Evolutionary conservation across 441 rosid species (phyloP).

Genomic region (Biscutella laevigata): DNA sequence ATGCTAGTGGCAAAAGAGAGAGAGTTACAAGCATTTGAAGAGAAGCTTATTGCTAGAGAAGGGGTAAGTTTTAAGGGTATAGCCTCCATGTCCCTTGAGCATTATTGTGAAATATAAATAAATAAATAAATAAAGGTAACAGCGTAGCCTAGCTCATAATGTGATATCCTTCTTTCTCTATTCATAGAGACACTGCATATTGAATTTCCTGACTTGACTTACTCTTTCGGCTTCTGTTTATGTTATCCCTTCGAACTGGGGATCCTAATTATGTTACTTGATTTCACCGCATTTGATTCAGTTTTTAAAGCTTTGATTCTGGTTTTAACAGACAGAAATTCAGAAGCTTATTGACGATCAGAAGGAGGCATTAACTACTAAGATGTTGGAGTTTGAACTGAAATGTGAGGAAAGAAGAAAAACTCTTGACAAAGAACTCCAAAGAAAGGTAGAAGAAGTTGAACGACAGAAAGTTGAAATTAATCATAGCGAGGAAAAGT

Average conservation of each 20-base stretch:
- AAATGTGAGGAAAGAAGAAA: conserved; percentile 52
- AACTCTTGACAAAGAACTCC: conserved; percentile 53
- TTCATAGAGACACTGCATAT: background rate
- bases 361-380: conserved; percentile 39
- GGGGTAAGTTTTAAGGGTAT: conserved; percentile 42
- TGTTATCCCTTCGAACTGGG: background rate
- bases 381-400: conserved; percentile 49
- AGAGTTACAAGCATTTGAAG: conserved; percentile 49
- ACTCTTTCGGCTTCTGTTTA: background rate
- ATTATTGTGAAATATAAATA: background rate
- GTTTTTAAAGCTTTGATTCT: background rate
- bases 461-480: conserved; percentile 42
- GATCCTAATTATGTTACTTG: background rate
- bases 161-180: conserved; percentile 1
- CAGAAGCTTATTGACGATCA: conserved; percentile 61
- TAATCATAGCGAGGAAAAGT: conserved; percentile 58
- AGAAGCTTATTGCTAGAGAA: conserved; percentile 62
- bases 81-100: background rate
- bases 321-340: conserved; percentile 46
- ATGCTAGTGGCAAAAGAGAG: conserved; percentile 42
- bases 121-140: background rate
- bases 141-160: background rate
- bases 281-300: background rate
- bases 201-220: background rate
- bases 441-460: conserved; percentile 37